Percentiles rank a stretch among this genome's conserved stretches.
Conservation (phyloP, 2,329 filamentous ascomycete genomes). For the Colletotrichum zoysiae region DNA sequence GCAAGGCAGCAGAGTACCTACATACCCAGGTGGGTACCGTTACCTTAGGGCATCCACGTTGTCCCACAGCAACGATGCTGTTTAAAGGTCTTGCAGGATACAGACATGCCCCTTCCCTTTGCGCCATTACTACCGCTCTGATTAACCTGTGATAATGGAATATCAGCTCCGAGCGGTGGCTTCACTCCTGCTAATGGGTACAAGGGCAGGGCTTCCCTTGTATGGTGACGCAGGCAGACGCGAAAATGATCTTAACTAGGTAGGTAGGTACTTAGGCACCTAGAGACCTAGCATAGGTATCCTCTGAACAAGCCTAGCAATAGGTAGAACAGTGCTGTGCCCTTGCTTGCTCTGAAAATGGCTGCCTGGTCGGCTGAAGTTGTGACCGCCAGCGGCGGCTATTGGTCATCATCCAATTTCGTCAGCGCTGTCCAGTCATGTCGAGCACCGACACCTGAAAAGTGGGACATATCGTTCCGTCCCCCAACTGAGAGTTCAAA, state of each 20-base stretch:
- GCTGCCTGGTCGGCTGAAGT: conserved; percentile 16
- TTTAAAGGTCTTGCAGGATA: background rate
- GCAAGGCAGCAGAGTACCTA: background rate
- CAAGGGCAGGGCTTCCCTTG: too few relatives aligned
- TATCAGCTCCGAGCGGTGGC: background rate
- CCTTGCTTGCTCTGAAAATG: background rate
- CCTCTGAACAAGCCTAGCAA: background rate
- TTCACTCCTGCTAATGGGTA: background rate
- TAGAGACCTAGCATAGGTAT: too few relatives aligned
- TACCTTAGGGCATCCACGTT: background rate
- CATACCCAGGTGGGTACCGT: background rate
- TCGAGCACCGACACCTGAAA: background rate
- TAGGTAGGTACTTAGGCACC: too few relatives aligned
- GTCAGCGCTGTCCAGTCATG: background rate
- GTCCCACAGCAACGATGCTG: background rate
- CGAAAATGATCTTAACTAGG: too few relatives aligned
- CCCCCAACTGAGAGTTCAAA: conserved; percentile 9
- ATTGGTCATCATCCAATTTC: background rate
- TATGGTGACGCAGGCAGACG: too few relatives aligned
- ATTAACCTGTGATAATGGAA: background rate
- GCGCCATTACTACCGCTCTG: too few relatives aligned
- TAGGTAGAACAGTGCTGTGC: background rate
- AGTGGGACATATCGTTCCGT: background rate
- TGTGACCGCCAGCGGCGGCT: background rate
- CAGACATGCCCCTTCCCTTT: background rate